Evolutionary conservation across 2,329 filamentous ascomycete genomes (phyloP).

Genomic region (Hypoxylon sp.): DNA sequence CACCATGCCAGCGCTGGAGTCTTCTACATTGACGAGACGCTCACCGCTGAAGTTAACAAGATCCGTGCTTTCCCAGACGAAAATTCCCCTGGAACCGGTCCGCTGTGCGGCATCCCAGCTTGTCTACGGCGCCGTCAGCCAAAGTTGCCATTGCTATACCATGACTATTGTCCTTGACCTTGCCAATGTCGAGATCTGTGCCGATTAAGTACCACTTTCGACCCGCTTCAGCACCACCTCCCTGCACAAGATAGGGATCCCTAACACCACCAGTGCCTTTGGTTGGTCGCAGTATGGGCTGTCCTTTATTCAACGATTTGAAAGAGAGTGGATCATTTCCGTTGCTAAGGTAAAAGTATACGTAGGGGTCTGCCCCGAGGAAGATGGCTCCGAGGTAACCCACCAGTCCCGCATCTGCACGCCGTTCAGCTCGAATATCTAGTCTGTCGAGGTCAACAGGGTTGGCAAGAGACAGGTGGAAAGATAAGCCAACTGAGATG

Average conservation of each 20-base stretch:
- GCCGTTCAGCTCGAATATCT: conserved; percentile 42
- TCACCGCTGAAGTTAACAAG: conserved; percentile 63
- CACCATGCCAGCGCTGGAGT: conserved; percentile 67
- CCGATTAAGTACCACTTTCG: conserved; percentile 68
- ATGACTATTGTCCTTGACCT: conserved; percentile 47
- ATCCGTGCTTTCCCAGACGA: conserved; percentile 67
- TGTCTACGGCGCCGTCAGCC: conserved; percentile 53
- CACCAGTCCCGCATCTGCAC: conserved; percentile 57
- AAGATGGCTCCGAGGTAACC: conserved; percentile 68
- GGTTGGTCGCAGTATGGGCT: conserved; percentile 62
- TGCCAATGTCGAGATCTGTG: conserved; percentile 65
- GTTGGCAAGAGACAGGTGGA: conserved; percentile 26
- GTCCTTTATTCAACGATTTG: conserved; percentile 61
- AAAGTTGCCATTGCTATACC: not conserved
- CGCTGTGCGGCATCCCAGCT: conserved; percentile 66
- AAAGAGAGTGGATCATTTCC: conserved; percentile 64
- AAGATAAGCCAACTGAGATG: conserved; percentile 33
- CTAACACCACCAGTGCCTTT: conserved; percentile 65
- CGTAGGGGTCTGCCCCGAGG: conserved; percentile 64
- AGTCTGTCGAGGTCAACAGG: conserved; percentile 46
- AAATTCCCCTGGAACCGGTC: conserved; percentile 64
- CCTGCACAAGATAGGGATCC: conserved; percentile 63
- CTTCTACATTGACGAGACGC: conserved; percentile 63
- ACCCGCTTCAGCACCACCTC: conserved; percentile 60
- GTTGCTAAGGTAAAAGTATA: conserved; percentile 67